phyloP scores from a whole-genome alignment of 495 filamentous ascomycete genomes.

The Aspergillus hancockii region DNA sequence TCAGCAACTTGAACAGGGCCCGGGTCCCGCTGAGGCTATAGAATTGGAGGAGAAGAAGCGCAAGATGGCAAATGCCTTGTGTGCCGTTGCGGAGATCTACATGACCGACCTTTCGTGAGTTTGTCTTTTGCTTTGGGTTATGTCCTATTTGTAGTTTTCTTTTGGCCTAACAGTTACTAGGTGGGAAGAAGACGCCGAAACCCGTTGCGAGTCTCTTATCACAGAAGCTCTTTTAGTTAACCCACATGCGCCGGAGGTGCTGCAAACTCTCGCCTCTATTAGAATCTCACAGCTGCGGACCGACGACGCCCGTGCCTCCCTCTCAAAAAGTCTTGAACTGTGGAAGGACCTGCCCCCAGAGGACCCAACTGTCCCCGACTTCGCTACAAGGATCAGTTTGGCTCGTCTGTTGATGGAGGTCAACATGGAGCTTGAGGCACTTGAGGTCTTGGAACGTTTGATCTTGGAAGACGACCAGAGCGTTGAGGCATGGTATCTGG shows the following conservation, averaged over 20 bases:
- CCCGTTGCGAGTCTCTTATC: constrained; percentile 77
- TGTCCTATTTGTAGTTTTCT: not conserved
- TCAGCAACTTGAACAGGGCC: constrained; percentile 47
- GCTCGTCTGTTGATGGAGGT: constrained; percentile 87
- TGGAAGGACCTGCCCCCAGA: constrained; percentile 78
- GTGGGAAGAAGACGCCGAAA: constrained; percentile 88
- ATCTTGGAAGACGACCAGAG: constrained; percentile 87
- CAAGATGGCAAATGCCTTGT: constrained; percentile 83
- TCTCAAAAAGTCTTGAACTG: constrained; percentile 70
- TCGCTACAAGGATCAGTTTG: constrained; percentile 79
- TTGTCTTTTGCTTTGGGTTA: not conserved
- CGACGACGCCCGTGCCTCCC: constrained; percentile 76
- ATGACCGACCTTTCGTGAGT: constrained; percentile 89
- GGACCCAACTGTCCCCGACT: constrained; percentile 68
- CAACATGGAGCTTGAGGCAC: constrained; percentile 76
- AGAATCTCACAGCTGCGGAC: constrained; percentile 80
- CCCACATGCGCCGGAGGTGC: constrained; percentile 73
- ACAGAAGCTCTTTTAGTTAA: constrained; percentile 81
- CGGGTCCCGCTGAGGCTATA: constrained; percentile 39
- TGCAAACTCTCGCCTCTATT: constrained; percentile 92
- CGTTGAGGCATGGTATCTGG: constrained; percentile 95
- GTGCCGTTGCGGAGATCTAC: constrained; percentile 89
- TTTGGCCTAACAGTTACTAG: constrained; percentile 36
- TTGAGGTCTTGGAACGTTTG: constrained; percentile 81
- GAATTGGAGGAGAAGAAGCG: constrained; percentile 65